Evolutionary conservation across 164 flowering plant genomes (phyloP), one percentile per base, ranked within the genome.

Genomic region (Amborella trichopoda): DNA sequence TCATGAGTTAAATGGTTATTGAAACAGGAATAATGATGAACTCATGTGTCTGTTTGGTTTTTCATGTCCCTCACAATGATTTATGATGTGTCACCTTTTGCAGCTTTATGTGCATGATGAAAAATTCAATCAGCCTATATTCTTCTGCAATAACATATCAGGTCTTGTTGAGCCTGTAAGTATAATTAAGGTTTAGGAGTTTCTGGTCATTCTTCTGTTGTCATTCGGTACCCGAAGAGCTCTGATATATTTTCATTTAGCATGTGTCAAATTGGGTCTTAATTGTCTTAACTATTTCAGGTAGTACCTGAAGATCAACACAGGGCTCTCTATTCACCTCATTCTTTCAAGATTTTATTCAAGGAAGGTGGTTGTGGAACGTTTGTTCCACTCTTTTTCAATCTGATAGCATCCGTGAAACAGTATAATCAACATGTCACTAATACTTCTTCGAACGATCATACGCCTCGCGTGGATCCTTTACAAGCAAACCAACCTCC

Each of bases 331-430:
- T 88, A 82, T 56, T 84, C 99, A 2, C 72, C 95, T 40, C 91
- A 88, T 46, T 68, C 95, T 16, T 77, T 91, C 70, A 91, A 84
- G 78, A 84, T 91, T 46, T 34, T 80, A 70, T 91, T 91, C 71
- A 91, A 88, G 73, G 96, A 91, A 60, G 99, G 99, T 3, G 99
- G 99, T 22, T 87, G 95, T 65, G 99, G 96, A 48, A 91, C 99
- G 26, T 91, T 83, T 64, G 69, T 91, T 23, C 99, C 96, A 1
- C 65, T 91, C 2, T 87, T 84, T 54, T 72, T 93, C 48, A 93
- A 84, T 60, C 55, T 88, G 72, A 74, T 84, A 4, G 50, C 66
- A 14, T 69, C 94, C 37, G 89, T 88, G 58, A 75, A 94, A 53
- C 85, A 65, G 46, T 74, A 80, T 26, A 80, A 73, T 61, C 90